phyloP scores from a whole-genome alignment of 306 rosid species.

The Mimosa bimucronata region DNA sequence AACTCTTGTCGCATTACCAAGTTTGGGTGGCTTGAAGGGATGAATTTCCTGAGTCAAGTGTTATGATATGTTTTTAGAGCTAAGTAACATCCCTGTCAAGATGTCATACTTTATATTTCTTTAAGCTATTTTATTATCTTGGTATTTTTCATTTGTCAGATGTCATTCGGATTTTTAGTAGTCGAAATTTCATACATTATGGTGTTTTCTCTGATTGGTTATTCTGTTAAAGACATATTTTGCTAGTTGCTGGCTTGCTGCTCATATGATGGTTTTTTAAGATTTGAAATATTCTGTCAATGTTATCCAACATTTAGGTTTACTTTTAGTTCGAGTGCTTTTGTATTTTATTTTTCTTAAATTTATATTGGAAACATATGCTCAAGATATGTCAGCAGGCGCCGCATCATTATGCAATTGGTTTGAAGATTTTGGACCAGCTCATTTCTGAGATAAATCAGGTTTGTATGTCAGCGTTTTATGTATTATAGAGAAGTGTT shows the following conservation, averaged over 20 bases:
- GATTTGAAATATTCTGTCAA: not conserved
- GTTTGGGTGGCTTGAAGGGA: conserved; percentile 56
- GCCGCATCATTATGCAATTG: conserved; percentile 52
- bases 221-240: conserved; percentile 21
- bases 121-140: not conserved
- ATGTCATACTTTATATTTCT: conserved; percentile 3
- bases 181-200: conserved; percentile 21
- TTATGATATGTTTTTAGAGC: conserved; percentile 23
- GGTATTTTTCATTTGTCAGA: conserved; percentile 12
- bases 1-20: conserved; percentile 55
- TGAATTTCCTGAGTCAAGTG: conserved; percentile 56
- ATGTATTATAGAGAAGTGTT: conserved; percentile 18
- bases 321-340: not conserved
- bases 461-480: conserved; percentile 39
- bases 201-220: not conserved
- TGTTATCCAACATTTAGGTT: conserved; percentile 13
- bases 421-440: conserved; percentile 55
- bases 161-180: not conserved
- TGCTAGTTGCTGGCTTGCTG: not conserved
- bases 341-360: conserved; percentile 18
- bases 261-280: conserved; percentile 9
- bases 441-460: conserved; percentile 57
- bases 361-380: conserved; percentile 26
- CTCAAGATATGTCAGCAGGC: conserved; percentile 44
- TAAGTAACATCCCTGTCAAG: conserved; percentile 20